Evolutionary conservation across 2,329 filamentous ascomycete genomes (phyloP).

Genomic region (Cladophialophora yegresii): DNA sequence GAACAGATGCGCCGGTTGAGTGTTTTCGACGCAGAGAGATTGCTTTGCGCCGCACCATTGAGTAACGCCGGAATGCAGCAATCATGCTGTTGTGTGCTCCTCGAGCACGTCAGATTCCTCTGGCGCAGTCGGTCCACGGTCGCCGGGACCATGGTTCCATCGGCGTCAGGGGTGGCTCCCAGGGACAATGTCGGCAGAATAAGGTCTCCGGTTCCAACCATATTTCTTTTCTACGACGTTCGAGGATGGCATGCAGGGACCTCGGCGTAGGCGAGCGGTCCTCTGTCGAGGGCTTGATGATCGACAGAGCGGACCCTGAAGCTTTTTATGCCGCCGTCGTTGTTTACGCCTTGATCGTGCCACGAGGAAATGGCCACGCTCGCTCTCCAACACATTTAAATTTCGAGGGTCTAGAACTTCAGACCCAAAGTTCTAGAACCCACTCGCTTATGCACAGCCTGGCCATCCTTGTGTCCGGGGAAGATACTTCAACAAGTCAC

Average conservation of each 20-base stretch:
- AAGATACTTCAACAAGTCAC: neutral
- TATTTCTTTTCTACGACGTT: too few species aligned
- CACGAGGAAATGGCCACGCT: neutral
- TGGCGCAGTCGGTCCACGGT: conserved; percentile 7
- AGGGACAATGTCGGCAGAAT: conserved; percentile 4
- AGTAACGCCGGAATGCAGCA: conserved; percentile 6
- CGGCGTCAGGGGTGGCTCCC: neutral
- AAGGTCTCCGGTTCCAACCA: neutral
- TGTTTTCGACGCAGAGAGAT: neutral
- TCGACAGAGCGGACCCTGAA: neutral
- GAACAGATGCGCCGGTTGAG: neutral
- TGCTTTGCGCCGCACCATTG: conserved; percentile 5
- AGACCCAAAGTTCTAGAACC: neutral
- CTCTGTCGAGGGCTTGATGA: neutral
- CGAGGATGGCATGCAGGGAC: neutral
- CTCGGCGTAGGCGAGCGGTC: neutral
- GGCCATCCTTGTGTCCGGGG: neutral
- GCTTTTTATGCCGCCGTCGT: neutral
- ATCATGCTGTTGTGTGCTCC: conserved; percentile 2
- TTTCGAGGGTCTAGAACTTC: neutral
- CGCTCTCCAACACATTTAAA: neutral
- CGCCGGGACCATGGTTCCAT: neutral
- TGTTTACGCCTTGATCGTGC: neutral
- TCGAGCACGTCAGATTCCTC: conserved; percentile 4
- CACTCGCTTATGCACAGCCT: neutral